A percentile compares a stretch with the other conserved stretches of the same genome.
Conservation (phyloP, 2,329 filamentous ascomycete genomes). For the Colletotrichum endophyticum region DNA sequence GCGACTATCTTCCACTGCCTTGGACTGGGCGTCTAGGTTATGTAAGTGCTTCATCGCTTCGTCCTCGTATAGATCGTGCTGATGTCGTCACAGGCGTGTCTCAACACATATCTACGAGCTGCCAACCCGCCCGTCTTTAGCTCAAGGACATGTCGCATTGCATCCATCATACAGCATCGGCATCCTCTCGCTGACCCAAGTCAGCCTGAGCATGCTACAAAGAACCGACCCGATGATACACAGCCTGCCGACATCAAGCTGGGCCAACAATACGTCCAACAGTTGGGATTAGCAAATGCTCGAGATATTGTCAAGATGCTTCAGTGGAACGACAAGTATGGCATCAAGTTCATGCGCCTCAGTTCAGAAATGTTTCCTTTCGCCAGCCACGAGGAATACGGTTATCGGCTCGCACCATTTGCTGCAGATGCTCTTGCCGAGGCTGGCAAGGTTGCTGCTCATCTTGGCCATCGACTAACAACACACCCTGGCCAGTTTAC, state of each 20-base stretch:
- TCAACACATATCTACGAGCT: slow-evolving; percentile 88
- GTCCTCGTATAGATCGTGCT: neutral
- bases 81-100: slow-evolving; percentile 66
- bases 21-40: slow-evolving; percentile 92
- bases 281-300: slow-evolving; percentile 80
- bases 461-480: slow-evolving; percentile 83
- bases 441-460: slow-evolving; percentile 76
- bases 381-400: slow-evolving; percentile 85
- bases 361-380: slow-evolving; percentile 98
- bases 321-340: slow-evolving; percentile 89
- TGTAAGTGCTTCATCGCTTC: slow-evolving; percentile 54
- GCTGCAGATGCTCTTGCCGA: slow-evolving; percentile 79
- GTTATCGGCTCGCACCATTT: slow-evolving; percentile 84
- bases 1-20: slow-evolving; percentile 80
- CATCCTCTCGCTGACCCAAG: slow-evolving; percentile 79
- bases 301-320: slow-evolving; percentile 85
- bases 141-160: slow-evolving; percentile 88
- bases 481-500: slow-evolving; percentile 95
- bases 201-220: slow-evolving; percentile 79
- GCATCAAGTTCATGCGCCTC: slow-evolving; percentile 89
- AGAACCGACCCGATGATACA: slow-evolving; percentile 82
- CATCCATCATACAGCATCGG: slow-evolving; percentile 87
- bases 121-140: slow-evolving; percentile 86
- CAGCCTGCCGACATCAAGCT: slow-evolving; percentile 69
- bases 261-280: slow-evolving; percentile 77